Evolutionary conservation across 1,139 yeast species (phyloP), one percentile per base, ranked within the genome.

Genomic region (Suhomyces panamericanus): DNA sequence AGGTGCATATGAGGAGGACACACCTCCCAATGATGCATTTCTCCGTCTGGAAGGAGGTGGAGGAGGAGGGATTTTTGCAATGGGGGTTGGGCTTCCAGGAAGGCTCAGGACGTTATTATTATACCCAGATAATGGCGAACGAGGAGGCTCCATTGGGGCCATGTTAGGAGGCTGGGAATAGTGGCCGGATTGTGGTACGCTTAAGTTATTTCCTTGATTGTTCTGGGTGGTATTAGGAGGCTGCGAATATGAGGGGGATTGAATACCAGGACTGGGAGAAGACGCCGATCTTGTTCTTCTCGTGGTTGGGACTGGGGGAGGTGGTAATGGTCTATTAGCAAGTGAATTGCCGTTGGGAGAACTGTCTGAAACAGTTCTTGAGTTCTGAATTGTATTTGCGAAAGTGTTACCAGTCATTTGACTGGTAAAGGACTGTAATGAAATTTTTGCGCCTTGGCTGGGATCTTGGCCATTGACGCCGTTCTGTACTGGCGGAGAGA

Each of bases 391-490:
- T 6, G 78, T 69, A 52, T 73, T 74, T n/a, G 63, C 58, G 34
- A 64, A 53, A 1, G 78, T 70, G 45, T 62, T 64, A 2, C 75
- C 76, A 1, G 78, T 70, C 78, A 73, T 73, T 52, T 73, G 78
- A 40, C 67, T 62, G 6, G 78, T 68, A 49, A 73, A 73, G 22
- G 75, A 66, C 51, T 69, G 73, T 20, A 75, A 59, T 7, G 74
- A 60, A 8, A 73, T 63, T 41, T 53, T 58, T 7, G 74, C 59
- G 8, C 73, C 63, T 39, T 53, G 58, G 10, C 75, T 75, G 5
- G 44, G 32, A n/a, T 43, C 43, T 28, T 42, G 44, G 15, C 46
- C 45, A 11, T 45, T 47, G 14, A 39, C 35, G 35, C 27, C 44
- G 22, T 45, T 41, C 12, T 39, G 41, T 6, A 4, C 28, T 3